Evolutionary conservation across 1,284 basidiomycete genomes (phyloP).

Genomic region (Ceratorhiza oryzae-sativae): DNA sequence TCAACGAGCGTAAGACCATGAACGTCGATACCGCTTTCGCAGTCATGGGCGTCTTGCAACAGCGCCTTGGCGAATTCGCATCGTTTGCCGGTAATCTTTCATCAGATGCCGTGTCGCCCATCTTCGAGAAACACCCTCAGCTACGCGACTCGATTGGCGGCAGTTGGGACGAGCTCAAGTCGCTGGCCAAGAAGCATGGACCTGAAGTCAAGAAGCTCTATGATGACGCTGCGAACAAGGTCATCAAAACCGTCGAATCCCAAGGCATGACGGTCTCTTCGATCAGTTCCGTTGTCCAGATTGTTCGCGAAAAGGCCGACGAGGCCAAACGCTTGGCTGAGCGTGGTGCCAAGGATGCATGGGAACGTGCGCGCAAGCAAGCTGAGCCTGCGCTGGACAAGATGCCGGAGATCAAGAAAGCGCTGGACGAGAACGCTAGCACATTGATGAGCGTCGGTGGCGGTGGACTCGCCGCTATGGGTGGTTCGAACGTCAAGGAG

Average conservation of each 20-base stretch:
- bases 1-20: slow-evolving; percentile 47
- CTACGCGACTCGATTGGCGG: slow-evolving; percentile 41
- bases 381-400: slow-evolving; percentile 50
- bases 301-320: slow-evolving; percentile 46
- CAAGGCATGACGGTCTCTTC: slow-evolving; percentile 36
- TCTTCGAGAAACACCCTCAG: slow-evolving; percentile 41
- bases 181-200: slow-evolving; percentile 17
- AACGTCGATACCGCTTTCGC: slow-evolving; percentile 50
- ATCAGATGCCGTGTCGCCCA: slow-evolving; percentile 29
- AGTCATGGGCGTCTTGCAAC: slow-evolving; percentile 49
- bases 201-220: slow-evolving; percentile 38
- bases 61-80: slow-evolving; percentile 39
- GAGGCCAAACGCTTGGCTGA: slow-evolving; percentile 48
- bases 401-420: slow-evolving; percentile 47
- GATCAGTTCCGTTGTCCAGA: slow-evolving; percentile 23
- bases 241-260: slow-evolving; percentile 33
- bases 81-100: slow-evolving; percentile 36
- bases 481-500: slow-evolving; percentile 47
- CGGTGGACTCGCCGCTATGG: slow-evolving; percentile 43
- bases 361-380: slow-evolving; percentile 49
- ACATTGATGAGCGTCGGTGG: slow-evolving; percentile 31
- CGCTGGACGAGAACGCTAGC: slow-evolving; percentile 42
- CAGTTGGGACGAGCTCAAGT: slow-evolving; percentile 40
- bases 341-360: slow-evolving; percentile 48
- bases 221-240: slow-evolving; percentile 35